A percentile compares a stretch with the other conserved stretches of the same genome.
Conservation (phyloP, 225 moss, liverwort and hornwort species). For the Rhytidiadelphus loreus region DNA sequence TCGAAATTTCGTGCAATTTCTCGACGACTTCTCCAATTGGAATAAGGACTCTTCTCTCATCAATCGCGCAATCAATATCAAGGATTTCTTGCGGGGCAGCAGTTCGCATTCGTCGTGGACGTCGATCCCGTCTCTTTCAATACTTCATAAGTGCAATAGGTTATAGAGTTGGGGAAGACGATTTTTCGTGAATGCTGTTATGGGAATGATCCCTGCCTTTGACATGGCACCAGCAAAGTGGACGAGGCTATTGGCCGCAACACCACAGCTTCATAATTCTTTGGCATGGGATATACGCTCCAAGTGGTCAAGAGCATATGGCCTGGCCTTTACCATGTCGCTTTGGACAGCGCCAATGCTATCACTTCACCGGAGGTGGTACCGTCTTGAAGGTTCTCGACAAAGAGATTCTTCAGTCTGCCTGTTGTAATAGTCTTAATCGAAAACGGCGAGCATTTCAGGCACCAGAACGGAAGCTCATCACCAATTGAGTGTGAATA, state of each 20-base stretch:
- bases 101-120: slow-evolving; percentile 47
- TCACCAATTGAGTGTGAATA: neutral
- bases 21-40: neutral
- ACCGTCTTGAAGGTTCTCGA: slow-evolving; percentile 72
- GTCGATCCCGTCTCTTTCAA: slow-evolving; percentile 38
- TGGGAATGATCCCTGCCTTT: slow-evolving; percentile 22
- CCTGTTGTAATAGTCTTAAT: slow-evolving; percentile 42
- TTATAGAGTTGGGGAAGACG: slow-evolving; percentile 20
- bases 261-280: slow-evolving; percentile 39
- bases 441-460: slow-evolving; percentile 24
- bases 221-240: slow-evolving; percentile 36
- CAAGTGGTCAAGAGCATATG: slow-evolving; percentile 50
- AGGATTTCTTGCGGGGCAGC: slow-evolving; percentile 11
- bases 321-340: slow-evolving; percentile 32
- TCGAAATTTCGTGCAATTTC: neutral
- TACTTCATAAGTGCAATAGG: slow-evolving; percentile 5
- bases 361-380: slow-evolving; percentile 73
- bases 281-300: slow-evolving; percentile 41
- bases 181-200: neutral
- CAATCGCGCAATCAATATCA: slow-evolving; percentile 18
- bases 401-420: slow-evolving; percentile 38
- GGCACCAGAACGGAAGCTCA: neutral
- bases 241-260: slow-evolving; percentile 52
- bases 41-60: neutral
- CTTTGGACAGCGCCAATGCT: slow-evolving; percentile 51